Conservation (phyloP, 345 rosid genomes). For the Moringa oleifera region DNA sequence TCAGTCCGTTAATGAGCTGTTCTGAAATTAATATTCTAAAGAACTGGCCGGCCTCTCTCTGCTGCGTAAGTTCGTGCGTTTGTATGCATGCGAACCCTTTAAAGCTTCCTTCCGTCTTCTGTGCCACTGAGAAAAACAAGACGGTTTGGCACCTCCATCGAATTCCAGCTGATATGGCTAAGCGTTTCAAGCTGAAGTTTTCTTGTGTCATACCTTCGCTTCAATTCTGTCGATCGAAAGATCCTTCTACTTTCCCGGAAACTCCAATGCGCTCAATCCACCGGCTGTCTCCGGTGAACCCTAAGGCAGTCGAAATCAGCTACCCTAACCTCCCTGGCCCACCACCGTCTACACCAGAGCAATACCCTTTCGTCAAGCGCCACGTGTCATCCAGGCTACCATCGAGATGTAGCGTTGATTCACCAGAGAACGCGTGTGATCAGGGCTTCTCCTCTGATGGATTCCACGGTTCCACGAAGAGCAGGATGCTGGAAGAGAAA, state of each 20-base stretch:
- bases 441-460: too few relatives aligned
- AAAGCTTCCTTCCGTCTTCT: too few relatives aligned
- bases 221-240: conserved; percentile 38
- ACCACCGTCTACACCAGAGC: conserved; percentile 38
- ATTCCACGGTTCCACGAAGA: conserved; percentile 22
- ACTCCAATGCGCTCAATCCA: conserved; percentile 14
- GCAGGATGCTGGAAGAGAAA: conserved; percentile 12
- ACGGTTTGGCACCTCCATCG: too few relatives aligned
- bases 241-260: conserved; percentile 11
- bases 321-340: conserved; percentile 26
- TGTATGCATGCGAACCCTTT: too few relatives aligned
- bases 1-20: too few relatives aligned
- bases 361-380: not conserved
- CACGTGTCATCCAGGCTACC: conserved; percentile 1
- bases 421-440: too few relatives aligned
- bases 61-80: too few relatives aligned
- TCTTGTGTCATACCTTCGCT: conserved; percentile 32
- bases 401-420: conserved; percentile 12
- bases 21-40: too few relatives aligned
- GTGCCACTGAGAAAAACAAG: too few relatives aligned
- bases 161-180: conserved; percentile 22
- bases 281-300: conserved; percentile 20
- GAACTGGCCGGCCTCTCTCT: too few relatives aligned
- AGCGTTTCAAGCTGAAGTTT: conserved; percentile 36
- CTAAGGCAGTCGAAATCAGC: conserved; percentile 17